Conservation (phyloP, 2,329 filamentous ascomycete genomes). For the Xylaria sp. region DNA sequence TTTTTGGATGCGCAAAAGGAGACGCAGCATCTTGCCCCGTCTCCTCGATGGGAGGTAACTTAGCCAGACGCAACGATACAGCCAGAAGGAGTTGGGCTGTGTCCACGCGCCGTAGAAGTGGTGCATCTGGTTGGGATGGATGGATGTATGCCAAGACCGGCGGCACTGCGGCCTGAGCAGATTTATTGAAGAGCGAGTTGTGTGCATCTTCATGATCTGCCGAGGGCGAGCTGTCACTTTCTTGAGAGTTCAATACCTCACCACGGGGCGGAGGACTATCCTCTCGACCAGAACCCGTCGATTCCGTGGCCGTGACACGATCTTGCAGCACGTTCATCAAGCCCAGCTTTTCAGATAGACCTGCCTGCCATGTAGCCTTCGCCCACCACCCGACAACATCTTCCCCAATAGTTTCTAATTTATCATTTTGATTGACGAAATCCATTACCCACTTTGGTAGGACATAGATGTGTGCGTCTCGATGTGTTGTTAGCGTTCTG, state of each 20-base stretch:
- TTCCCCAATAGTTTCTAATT: constrained; percentile 87
- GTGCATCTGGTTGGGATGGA: constrained; percentile 63
- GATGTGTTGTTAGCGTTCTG: constrained; percentile 83
- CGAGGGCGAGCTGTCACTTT: constrained; percentile 39
- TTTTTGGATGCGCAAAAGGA: constrained; percentile 80
- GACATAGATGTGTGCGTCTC: constrained; percentile 94
- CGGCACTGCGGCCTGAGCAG: constrained; percentile 62
- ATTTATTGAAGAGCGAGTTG: constrained; percentile 43
- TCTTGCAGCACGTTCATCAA: constrained; percentile 72
- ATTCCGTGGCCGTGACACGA: constrained; percentile 55
- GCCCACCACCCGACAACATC: constrained; percentile 96
- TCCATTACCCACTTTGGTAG: constrained; percentile 93
- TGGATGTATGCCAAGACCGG: constrained; percentile 87
- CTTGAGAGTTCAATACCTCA: constrained; percentile 39
- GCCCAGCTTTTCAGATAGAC: constrained; percentile 80
- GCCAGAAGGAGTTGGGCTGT: constrained; percentile 83
- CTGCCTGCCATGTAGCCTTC: constrained; percentile 90
- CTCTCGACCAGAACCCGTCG: constrained; percentile 47
- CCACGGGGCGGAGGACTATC: constrained; percentile 34
- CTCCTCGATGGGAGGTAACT: constrained; percentile 78
- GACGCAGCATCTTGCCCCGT: constrained; percentile 67
- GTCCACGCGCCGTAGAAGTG: constrained; percentile 88
- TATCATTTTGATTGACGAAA: constrained; percentile 81
- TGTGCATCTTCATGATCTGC: constrained; percentile 41
- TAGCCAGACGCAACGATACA: constrained; percentile 86